Conservation (phyloP, 148 eudicot species). For the Pharnaceum exiguum region DNA sequence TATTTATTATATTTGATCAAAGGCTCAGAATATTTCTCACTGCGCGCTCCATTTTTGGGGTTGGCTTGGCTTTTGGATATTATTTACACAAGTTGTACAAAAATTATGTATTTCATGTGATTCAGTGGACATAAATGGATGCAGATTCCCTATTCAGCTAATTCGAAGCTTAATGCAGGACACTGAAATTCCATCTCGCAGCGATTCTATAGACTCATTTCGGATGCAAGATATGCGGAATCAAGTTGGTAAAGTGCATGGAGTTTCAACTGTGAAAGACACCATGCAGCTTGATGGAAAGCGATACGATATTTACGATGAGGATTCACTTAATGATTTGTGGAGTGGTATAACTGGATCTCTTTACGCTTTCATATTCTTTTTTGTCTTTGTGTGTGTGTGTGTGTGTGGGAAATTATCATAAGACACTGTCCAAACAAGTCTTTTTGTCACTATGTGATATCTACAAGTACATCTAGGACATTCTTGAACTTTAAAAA, state of each 20-base stretch:
- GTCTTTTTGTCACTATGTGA: no score
- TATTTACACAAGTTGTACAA: no score
- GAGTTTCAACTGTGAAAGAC: slow-evolving; percentile 12
- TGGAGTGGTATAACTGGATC: slow-evolving; percentile 22
- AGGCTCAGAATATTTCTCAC: no score
- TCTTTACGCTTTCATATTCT: neutral
- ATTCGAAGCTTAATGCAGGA: slow-evolving; percentile 17
- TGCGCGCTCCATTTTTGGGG: no score
- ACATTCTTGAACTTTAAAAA: no score
- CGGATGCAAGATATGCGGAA: neutral
- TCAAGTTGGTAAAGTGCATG: slow-evolving; percentile 7
- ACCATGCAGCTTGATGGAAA: slow-evolving; percentile 11
- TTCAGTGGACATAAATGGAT: neutral
- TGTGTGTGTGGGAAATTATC: no score
- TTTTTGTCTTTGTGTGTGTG: neutral
- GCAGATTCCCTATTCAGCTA: slow-evolving; percentile 1
- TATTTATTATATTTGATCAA: no score
- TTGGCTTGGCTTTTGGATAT: no score
- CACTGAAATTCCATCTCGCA: slow-evolving; percentile 10
- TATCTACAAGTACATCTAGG: no score
- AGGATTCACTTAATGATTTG: slow-evolving; percentile 13
- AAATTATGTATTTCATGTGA: neutral
- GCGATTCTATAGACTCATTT: slow-evolving; percentile 11
- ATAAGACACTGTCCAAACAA: no score
- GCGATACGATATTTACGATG: slow-evolving; percentile 7